Conservation (phyloP, 2,329 filamentous ascomycete species). For the Botrytis deweyae region DNA sequence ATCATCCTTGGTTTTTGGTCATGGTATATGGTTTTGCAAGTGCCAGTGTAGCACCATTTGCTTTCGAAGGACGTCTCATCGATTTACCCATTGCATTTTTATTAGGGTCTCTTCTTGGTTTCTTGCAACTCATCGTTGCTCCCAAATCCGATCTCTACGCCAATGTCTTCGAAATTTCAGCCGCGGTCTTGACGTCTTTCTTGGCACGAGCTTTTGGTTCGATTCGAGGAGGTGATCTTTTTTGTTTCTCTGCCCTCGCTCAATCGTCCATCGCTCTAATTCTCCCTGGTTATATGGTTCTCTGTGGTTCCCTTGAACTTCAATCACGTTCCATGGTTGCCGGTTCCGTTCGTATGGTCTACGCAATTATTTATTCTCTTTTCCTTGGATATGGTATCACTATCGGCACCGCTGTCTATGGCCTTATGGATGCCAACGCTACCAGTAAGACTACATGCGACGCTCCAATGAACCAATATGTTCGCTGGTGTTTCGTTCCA, state of each 20-base stretch:
- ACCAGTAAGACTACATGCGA: slow-evolving; percentile 48
- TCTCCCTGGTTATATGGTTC: slow-evolving; percentile 63
- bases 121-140: slow-evolving; percentile 68
- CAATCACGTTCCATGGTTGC: slow-evolving; percentile 56
- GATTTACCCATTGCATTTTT: slow-evolving; percentile 72
- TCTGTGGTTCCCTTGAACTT: slow-evolving; percentile 55
- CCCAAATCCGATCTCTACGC: slow-evolving; percentile 67
- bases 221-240: slow-evolving; percentile 49
- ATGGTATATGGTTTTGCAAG: slow-evolving; percentile 71
- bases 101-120: slow-evolving; percentile 67
- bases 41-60: slow-evolving; percentile 70
- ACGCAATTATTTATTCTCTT: slow-evolving; percentile 57
- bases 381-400: slow-evolving; percentile 59
- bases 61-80: slow-evolving; percentile 68
- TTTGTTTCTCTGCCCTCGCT: slow-evolving; percentile 65
- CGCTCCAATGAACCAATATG: slow-evolving; percentile 49
- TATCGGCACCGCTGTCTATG: slow-evolving; percentile 56
- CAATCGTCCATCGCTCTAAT: slow-evolving; percentile 66
- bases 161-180: slow-evolving; percentile 64
- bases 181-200: slow-evolving; percentile 61
- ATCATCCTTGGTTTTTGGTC: slow-evolving; percentile 53
- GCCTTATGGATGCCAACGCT: slow-evolving; percentile 49
- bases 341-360: slow-evolving; percentile 58
- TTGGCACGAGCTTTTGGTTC: slow-evolving; percentile 63
- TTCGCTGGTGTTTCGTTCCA: slow-evolving; percentile 70